Evolutionary conservation across 208 protist species (phyloP).

Genomic region (Leishmania lainsoni): DNA sequence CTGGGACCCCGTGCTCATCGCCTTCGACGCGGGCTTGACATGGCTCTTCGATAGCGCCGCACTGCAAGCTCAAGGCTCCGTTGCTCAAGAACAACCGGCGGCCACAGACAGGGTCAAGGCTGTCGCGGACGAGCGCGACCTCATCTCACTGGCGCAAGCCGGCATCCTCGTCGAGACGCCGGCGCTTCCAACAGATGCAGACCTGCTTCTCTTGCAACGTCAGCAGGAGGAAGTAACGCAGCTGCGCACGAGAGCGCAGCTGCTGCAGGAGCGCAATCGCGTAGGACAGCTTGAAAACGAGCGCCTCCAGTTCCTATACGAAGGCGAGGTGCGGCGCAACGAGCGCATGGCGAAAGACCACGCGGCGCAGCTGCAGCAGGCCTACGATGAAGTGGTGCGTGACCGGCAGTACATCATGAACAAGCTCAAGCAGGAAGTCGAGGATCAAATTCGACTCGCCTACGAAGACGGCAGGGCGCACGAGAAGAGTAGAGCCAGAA

Average conservation of each 20-base stretch:
- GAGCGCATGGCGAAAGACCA: constrained; percentile 69
- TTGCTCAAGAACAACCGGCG: constrained; percentile 4
- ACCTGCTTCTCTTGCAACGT: constrained; percentile 53
- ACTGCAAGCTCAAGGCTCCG: constrained; percentile 16
- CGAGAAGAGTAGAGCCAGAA: constrained; percentile 33
- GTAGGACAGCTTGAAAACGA: constrained; percentile 47
- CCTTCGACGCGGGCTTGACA: constrained; percentile 86
- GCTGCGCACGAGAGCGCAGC: constrained; percentile 40
- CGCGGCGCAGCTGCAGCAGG: constrained; percentile 59
- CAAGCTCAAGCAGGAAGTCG: constrained; percentile 70
- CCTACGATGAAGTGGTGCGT: constrained; percentile 73
- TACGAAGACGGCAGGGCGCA: constrained; percentile 74
- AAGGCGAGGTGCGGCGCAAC: constrained; percentile 65
- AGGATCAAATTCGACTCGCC: constrained; percentile 68
- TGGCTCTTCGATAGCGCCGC: constrained; percentile 65
- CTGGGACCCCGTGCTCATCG: constrained; percentile 83
- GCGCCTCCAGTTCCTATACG: constrained; percentile 52
- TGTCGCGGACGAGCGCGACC: constrained; percentile 13
- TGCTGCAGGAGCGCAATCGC: constrained; percentile 54
- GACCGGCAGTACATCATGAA: constrained; percentile 71
- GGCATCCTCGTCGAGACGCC: constrained; percentile 15
- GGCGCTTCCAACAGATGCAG: constrained; percentile 43
- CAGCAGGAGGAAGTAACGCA: constrained; percentile 57
- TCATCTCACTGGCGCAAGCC: constrained; percentile 14
- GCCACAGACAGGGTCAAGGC: neutral